phyloP scores from a whole-genome alignment of 495 filamentous ascomycete species.

The Trypethelium eluteriae region DNA sequence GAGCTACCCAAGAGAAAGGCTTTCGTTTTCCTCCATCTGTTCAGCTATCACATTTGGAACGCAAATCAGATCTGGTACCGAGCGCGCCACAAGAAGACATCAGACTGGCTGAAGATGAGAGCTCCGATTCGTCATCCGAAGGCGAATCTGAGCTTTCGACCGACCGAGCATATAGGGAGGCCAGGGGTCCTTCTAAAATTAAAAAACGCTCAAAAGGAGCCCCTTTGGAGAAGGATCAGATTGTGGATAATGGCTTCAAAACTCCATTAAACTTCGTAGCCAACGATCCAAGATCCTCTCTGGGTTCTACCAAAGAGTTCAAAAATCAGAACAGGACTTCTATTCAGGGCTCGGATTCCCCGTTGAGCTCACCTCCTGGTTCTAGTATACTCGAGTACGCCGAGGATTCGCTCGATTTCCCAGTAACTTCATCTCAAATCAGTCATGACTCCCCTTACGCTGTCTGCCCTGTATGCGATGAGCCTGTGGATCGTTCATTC shows the following conservation, averaged over 20 bases:
- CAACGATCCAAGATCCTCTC: not conserved
- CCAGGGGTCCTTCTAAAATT: not conserved
- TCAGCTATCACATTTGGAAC: not conserved
- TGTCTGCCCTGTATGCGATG: not conserved
- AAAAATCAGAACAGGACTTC: not conserved
- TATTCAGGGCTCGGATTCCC: not conserved
- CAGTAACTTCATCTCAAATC: not conserved
- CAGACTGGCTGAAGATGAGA: not conserved
- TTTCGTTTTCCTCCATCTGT: not conserved
- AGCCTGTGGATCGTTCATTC: not conserved
- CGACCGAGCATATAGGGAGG: not conserved
- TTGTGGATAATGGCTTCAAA: not conserved
- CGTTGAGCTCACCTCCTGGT: not conserved
- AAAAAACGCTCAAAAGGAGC: not conserved
- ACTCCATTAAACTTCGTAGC: not conserved
- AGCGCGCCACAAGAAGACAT: not conserved
- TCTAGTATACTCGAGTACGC: not conserved
- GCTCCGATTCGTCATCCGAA: not conserved
- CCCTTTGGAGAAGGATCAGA: not conserved
- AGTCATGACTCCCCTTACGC: not conserved
- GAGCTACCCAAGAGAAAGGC: not conserved
- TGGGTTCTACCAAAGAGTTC: not conserved
- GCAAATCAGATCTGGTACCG: not conserved
- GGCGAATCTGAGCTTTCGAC: not conserved
- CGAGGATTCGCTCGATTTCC: not conserved